Base-by-base conservation (phyloP, 805 yeast genomes). In the Myxozyma geophila region DNA sequence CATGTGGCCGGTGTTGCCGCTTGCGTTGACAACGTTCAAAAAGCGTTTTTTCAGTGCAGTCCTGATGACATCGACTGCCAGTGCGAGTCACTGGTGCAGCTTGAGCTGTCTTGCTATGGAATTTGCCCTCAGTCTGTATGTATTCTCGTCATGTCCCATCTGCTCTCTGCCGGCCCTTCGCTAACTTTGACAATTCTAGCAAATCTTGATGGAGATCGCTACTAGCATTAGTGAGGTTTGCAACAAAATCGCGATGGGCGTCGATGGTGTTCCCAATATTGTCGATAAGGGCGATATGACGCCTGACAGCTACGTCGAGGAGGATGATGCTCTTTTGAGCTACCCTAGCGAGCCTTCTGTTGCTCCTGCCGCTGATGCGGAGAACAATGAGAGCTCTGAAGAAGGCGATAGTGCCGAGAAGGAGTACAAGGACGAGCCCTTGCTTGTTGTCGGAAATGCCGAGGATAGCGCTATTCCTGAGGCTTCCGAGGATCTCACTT, bases 91-190 rank as follows among this genome's bases (percentile, higher is more conserved):
- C 51, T 65, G 9, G 55, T 58, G 19, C 67, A 65, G 60, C 67
- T 65, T 17, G 68, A 65, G 60, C 51, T 63, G 35, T 59, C 67
- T 17, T 65, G 68, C 60, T 65, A 65, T 40, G 68, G 68, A 19
- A 65, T 65, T 33, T 65, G 68, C 47, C 68, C 68, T 5, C 58
- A 65, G 56, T 63, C 68, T 40, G 67, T 60, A 33, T 40, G 67
- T 63, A 4, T 19, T 13, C 28, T 7, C 36, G 23, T 15, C 2
- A 1, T 4, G 7, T 43, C 17, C 33, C 43, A 46, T 40, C 36
- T 51, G 17, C 19, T 0, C 13, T 58, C n/a, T 3, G 13, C 19
- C 7, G 48, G 21, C 52, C 23, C 37, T 51, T 54, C 15, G 37
- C 47, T 28, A 48, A 54, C 21, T 49, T 19, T 13, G 17, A 21